Evolutionary conservation across 1,284 basidiomycete species (phyloP).

Genomic region (Golubevia pallescens): DNA sequence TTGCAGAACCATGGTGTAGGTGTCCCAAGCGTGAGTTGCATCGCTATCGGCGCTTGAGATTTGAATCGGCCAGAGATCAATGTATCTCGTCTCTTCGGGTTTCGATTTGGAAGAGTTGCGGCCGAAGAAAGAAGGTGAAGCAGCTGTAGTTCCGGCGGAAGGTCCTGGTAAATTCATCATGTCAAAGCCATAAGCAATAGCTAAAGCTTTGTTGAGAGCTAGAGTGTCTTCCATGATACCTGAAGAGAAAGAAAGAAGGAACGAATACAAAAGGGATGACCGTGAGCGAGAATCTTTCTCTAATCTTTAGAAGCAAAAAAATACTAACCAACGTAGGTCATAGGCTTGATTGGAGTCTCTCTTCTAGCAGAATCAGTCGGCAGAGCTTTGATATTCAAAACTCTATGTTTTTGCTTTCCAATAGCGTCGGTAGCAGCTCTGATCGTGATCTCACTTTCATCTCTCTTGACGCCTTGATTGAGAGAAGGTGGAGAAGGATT

Average conservation of each 20-base stretch:
- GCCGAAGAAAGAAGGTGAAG: constrained; percentile 3
- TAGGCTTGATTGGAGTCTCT: constrained; percentile 50
- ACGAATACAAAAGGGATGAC: neutral
- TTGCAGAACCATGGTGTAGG: constrained; percentile 63
- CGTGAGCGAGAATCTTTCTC: neutral
- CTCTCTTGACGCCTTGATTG: constrained; percentile 14
- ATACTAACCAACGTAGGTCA: constrained; percentile 35
- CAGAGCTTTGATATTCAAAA: constrained; percentile 14
- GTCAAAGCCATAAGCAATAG: constrained; percentile 57
- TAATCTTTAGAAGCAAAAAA: neutral
- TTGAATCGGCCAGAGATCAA: constrained; percentile 62
- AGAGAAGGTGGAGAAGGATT: neutral
- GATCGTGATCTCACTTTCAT: constrained; percentile 50
- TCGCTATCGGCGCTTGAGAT: constrained; percentile 48
- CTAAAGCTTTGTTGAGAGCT: constrained; percentile 60
- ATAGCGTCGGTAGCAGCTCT: constrained; percentile 12
- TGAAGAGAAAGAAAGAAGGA: neutral
- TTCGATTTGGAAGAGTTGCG: neutral
- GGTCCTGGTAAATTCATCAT: constrained; percentile 40
- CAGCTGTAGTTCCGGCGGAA: constrained; percentile 4
- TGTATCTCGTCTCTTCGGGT: constrained; percentile 31
- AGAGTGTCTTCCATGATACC: constrained; percentile 63
- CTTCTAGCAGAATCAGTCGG: constrained; percentile 49
- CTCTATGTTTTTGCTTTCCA: neutral
- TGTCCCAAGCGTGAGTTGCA: constrained; percentile 55